phyloP scores from a whole-genome alignment of 2,329 filamentous ascomycete genomes.

The Penicillium crustosum region DNA sequence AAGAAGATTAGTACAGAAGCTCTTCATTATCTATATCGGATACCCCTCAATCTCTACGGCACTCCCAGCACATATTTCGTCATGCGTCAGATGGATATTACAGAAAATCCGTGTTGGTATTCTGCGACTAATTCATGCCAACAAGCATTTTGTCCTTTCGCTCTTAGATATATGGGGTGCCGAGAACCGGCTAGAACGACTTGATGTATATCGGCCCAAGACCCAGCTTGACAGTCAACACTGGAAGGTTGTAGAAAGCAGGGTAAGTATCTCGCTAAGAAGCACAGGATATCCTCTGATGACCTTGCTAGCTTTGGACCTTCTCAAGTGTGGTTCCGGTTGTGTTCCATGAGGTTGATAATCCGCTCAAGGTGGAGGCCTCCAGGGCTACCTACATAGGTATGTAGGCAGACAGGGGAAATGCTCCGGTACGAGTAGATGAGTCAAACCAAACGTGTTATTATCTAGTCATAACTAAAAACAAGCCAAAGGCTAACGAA shows the following conservation, averaged over 20 bases:
- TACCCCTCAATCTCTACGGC: background rate
- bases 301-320: background rate
- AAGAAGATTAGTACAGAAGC: background rate
- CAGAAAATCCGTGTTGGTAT: background rate
- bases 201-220: background rate
- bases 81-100: background rate
- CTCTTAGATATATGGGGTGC: slow-evolving; percentile 1
- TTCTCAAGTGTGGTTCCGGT: background rate
- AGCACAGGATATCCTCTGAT: background rate
- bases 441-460: background rate
- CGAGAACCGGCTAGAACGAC: background rate
- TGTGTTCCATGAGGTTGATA: background rate
- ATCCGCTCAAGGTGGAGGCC: background rate
- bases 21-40: background rate
- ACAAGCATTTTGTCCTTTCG: background rate
- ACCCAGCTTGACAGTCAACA: background rate
- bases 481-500: background rate
- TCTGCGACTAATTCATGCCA: background rate
- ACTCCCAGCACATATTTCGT: background rate
- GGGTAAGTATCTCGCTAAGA: background rate
- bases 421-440: background rate
- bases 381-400: background rate
- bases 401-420: background rate
- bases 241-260: background rate
- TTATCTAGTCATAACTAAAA: background rate